Conservation (phyloP, 2,329 filamentous ascomycete species). For the Diaporthe humulicola region DNA sequence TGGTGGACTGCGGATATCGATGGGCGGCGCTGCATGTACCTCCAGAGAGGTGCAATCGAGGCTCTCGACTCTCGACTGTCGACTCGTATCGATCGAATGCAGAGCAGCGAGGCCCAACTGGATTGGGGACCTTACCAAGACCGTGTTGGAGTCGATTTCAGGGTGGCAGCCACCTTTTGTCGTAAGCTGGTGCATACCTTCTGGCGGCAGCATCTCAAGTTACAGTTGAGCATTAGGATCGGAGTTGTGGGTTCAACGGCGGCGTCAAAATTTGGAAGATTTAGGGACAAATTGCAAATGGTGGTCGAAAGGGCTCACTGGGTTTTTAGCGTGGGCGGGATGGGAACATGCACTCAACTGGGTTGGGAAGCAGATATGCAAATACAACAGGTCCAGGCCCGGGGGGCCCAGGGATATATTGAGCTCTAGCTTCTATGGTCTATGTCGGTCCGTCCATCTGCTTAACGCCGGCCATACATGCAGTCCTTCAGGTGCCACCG, state of each 20-base stretch:
- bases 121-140: neutral
- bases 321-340: neutral
- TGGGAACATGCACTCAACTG: conserved; percentile 21
- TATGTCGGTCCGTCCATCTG: conserved; percentile 21
- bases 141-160: neutral
- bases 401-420: conserved; percentile 32
- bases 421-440: conserved; percentile 38
- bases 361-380: conserved; percentile 11
- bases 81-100: neutral
- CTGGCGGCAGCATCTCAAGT: neutral
- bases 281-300: neutral
- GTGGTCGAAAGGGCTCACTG: neutral
- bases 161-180: neutral
- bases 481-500: conserved; percentile 11
- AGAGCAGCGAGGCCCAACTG: neutral
- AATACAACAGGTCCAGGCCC: conserved; percentile 27
- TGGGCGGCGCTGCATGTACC: neutral
- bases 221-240: neutral
- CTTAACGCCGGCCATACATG: conserved; percentile 33
- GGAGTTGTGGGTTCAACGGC: conserved; percentile 1
- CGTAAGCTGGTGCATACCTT: neutral
- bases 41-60: neutral
- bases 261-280: neutral
- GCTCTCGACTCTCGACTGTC: neutral
- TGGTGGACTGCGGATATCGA: neutral